These are phyloP conservation scores for Pseudozyma tsukubaensis DNA, from an alignment of 1,284 basidiomycete species.

Conservation along the genomic window DNA sequence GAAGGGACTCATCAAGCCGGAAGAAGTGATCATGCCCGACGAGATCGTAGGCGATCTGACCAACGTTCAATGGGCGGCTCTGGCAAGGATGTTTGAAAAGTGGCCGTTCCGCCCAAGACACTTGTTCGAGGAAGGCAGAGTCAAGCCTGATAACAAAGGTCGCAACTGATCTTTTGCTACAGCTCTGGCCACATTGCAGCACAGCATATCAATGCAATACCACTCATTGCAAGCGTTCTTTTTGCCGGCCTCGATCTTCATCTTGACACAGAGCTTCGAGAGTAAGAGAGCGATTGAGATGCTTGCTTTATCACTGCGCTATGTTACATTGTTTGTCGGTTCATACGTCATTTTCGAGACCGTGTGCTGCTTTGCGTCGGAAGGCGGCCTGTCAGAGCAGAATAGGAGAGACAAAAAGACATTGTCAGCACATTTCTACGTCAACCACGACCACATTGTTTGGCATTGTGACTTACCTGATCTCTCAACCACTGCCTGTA, in stretches of 20 bases:
- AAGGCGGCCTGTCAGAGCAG: conserved; percentile 37
- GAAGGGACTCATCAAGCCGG: conserved; percentile 28
- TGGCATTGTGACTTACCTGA: conserved; percentile 28
- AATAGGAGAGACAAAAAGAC: not conserved
- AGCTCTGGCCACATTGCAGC: not conserved
- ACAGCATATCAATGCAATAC: not conserved
- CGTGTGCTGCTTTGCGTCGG: conserved; percentile 63
- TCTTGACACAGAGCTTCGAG: not conserved
- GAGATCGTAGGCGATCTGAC: conserved; percentile 54
- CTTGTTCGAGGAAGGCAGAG: conserved; percentile 56
- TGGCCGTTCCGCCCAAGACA: conserved; percentile 66
- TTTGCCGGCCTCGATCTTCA: not conserved
- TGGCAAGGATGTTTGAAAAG: conserved; percentile 62
- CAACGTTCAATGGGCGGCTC: conserved; percentile 59
- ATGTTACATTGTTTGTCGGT: not conserved
- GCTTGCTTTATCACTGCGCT: not conserved
- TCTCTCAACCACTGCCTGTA: conserved; percentile 68
- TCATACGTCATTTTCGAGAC: conserved; percentile 53
- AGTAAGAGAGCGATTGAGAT: not conserved
- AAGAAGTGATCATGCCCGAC: conserved; percentile 51
- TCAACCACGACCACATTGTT: too few species aligned
- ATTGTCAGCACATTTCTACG: not conserved
- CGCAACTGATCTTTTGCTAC: conserved; percentile 10
- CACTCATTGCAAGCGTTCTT: not conserved
- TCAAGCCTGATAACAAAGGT: conserved; percentile 36